Conservation (phyloP, 2,329 filamentous ascomycete species). For the Talaromyces pinophilus region DNA sequence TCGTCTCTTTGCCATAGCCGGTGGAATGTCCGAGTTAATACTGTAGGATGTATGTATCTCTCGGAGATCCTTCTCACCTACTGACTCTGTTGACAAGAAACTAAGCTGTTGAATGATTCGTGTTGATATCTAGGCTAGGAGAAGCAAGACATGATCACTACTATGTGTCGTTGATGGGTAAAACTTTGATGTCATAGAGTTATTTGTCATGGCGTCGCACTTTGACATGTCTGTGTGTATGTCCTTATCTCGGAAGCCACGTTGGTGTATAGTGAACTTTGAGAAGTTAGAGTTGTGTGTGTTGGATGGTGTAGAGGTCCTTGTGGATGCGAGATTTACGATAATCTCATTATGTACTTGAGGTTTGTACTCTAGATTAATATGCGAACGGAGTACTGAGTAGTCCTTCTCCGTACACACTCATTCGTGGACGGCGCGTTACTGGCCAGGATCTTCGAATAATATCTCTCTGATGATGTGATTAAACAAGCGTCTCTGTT, state of each 20-base stretch:
- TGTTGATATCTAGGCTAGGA: background rate
- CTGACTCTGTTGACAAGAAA: background rate
- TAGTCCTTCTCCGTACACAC: background rate
- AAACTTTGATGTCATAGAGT: background rate
- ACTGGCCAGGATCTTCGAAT: background rate
- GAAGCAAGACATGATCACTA: background rate
- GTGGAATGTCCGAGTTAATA: background rate
- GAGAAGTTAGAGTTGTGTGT: background rate
- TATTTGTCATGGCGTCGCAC: background rate
- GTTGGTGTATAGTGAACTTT: background rate
- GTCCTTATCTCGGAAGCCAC: conserved; percentile 5
- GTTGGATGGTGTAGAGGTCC: background rate
- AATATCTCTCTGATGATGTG: background rate
- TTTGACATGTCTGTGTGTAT: background rate
- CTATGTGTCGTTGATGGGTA: background rate
- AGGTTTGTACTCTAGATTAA: background rate
- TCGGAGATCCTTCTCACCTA: background rate
- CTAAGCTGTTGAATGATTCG: background rate
- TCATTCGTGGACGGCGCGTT: background rate
- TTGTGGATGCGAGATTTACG: background rate
- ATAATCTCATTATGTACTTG: background rate
- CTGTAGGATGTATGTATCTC: background rate
- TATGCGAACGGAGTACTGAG: background rate
- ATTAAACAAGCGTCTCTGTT: background rate
- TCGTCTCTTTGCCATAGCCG: background rate